These are phyloP conservation scores for Hypomyces perniciosus DNA, from an alignment of 2,329 filamentous ascomycete genomes.

Conservation along the genomic window DNA sequence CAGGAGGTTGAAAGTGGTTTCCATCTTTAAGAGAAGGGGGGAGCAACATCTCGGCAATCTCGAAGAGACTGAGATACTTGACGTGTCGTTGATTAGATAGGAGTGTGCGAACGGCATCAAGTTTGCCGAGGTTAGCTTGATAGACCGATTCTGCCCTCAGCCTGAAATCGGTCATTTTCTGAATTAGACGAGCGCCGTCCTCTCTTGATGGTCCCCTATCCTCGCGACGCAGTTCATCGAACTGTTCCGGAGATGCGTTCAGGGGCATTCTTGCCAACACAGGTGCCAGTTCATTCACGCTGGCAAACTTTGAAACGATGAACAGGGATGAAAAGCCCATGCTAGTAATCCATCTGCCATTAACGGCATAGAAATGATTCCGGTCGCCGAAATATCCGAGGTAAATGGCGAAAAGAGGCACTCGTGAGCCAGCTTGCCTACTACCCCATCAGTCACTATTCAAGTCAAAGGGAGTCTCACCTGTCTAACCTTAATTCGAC, in stretches of 20 bases:
- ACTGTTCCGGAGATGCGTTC: conserved; percentile 23
- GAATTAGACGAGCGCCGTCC: conserved; percentile 37
- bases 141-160: conserved; percentile 38
- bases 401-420: conserved; percentile 46
- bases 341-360: conserved; percentile 44
- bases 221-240: conserved; percentile 25
- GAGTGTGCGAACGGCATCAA: conserved; percentile 40
- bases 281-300: conserved; percentile 35
- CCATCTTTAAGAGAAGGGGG: conserved; percentile 28
- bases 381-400: conserved; percentile 45
- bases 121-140: conserved; percentile 40
- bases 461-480: neutral
- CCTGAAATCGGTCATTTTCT: conserved; percentile 43
- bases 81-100: conserved; percentile 33
- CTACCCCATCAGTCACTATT: conserved; percentile 10
- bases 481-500: conserved; percentile 40
- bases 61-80: conserved; percentile 44
- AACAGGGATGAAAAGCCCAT: conserved; percentile 42
- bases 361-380: conserved; percentile 49
- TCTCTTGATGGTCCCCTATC: conserved; percentile 40
- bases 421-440: conserved; percentile 32
- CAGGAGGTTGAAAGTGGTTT: conserved; percentile 37
- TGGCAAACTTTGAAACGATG: conserved; percentile 42
- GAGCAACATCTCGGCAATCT: conserved; percentile 43
- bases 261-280: conserved; percentile 27